Base-by-base conservation (phyloP, 805 yeast genomes). In the Wickerhamomyces silvicola region DNA sequence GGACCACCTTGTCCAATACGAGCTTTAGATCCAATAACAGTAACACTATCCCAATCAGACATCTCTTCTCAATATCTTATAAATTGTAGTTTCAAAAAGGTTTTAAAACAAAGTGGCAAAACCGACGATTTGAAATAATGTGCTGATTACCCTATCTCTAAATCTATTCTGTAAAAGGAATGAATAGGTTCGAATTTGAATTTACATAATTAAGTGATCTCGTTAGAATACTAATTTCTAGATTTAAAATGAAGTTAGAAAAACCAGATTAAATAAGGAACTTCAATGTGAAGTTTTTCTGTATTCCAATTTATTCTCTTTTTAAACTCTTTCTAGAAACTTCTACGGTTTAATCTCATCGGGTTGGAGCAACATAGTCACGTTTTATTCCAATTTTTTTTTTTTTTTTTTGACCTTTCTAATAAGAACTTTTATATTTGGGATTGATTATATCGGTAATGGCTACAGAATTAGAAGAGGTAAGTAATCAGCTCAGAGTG, bases 1-100 rank as follows among this genome's bases (percentile, higher is more conserved):
- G 96, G 95, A 22, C 94, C 95, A 37, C 84, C 76, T 27, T 85
- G 83, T 37, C 95, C 95, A 35, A 79, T 72, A 62, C 90, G 78
- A 47, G 92, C 95, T 49, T 80, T 82, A 47, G 76, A 78, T 37
- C 98, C 98, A 49, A 92, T 86, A 38, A 83, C 64, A 27, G 96
- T 87, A 51, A 79, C 88, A 39, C 76, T 58, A 61, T 92, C 97
- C 98, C 98, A 92, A 63, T 87, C 97, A 27, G 78, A 63, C 70
- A 64, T 64, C 28, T 31, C 48, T 27, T n/a, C n/a, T n/a, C n/a
- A n/a, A n/a, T n/a, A n/a, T n/a, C n/a, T n/a, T n/a, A n/a, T n/a
- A 8, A 27, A 27, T 33, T 29, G 28, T 28, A 12, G 16, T 7
- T 22, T 26, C 9, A n/a, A 20, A 21, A 22, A 23, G 8, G 16